Conservation (phyloP, 177 flowering plant genomes). For the Vitis hybrid region DNA sequence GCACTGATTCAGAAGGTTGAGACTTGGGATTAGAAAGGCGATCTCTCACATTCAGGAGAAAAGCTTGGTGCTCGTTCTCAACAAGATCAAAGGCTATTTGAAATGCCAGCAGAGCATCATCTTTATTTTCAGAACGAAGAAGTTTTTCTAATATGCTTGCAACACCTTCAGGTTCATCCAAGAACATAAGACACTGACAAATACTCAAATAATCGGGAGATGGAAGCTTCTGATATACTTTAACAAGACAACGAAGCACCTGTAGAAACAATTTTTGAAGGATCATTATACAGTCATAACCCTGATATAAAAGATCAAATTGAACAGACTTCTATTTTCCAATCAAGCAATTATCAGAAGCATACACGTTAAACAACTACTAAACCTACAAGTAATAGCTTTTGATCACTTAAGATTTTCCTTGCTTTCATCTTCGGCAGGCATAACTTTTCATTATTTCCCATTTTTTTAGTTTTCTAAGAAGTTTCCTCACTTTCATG, state of each 20-base stretch:
- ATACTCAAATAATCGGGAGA: conserved; percentile 86
- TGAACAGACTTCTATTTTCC: background rate
- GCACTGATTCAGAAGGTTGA: conserved; percentile 32
- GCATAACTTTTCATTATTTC: too few species aligned
- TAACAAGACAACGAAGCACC: conserved; percentile 89
- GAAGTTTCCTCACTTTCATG: too few species aligned
- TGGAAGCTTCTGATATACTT: conserved; percentile 63
- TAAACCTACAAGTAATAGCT: too few species aligned
- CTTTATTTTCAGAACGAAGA: conserved; percentile 61
- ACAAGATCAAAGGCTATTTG: conserved; percentile 96
- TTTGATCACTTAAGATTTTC: too few species aligned
- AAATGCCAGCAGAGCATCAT: conserved; percentile 84
- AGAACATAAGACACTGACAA: conserved; percentile 90
- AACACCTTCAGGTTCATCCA: conserved; percentile 80
- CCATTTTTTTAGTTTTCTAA: too few species aligned
- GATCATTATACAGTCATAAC: background rate
- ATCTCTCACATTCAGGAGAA: conserved; percentile 79
- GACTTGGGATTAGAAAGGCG: conserved; percentile 59
- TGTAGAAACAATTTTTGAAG: conserved; percentile 23
- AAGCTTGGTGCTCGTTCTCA: conserved; percentile 97
- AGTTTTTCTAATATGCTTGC: conserved; percentile 75
- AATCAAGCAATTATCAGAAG: too few species aligned
- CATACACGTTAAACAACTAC: too few species aligned
- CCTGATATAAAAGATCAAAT: background rate
- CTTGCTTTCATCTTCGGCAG: too few species aligned